phyloP scores from a whole-genome alignment of 805 yeast species.

The Schizosaccharomyces pombe region DNA sequence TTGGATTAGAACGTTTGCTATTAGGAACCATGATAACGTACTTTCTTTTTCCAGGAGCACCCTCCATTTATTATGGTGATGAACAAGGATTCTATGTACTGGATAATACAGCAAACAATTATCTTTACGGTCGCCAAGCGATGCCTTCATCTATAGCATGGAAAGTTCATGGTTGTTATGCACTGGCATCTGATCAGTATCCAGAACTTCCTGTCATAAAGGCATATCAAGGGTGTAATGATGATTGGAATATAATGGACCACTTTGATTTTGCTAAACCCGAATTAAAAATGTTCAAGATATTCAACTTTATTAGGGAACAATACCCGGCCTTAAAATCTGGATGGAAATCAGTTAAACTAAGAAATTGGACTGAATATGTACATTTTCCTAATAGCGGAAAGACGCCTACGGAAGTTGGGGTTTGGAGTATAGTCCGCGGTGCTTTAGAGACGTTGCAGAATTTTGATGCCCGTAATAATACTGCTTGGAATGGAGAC shows the following conservation, averaged over 20 bases:
- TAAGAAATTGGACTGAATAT: neutral
- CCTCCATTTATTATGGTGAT: slow-evolving; percentile 2
- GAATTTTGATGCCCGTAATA: neutral
- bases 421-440: neutral
- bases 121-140: slow-evolving; percentile 3
- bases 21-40: neutral
- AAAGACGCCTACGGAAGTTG: neutral
- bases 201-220: neutral
- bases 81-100: neutral
- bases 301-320: neutral
- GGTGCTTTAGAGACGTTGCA: neutral
- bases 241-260: slow-evolving; percentile 1
- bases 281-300: neutral
- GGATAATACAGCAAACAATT: slow-evolving; percentile 2
- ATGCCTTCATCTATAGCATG: slow-evolving; percentile 2
- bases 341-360: neutral
- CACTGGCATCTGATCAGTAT: neutral
- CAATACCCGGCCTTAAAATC: neutral
- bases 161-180: slow-evolving; percentile 2
- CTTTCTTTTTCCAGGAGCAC: slow-evolving; percentile 1
- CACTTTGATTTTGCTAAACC: slow-evolving; percentile 1
- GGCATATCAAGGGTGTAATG: neutral
- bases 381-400: neutral
- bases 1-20: neutral
- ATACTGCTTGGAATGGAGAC: neutral